phyloP scores from a whole-genome alignment of 768 basidiomycete species.

The Serendipita vermifera region DNA sequence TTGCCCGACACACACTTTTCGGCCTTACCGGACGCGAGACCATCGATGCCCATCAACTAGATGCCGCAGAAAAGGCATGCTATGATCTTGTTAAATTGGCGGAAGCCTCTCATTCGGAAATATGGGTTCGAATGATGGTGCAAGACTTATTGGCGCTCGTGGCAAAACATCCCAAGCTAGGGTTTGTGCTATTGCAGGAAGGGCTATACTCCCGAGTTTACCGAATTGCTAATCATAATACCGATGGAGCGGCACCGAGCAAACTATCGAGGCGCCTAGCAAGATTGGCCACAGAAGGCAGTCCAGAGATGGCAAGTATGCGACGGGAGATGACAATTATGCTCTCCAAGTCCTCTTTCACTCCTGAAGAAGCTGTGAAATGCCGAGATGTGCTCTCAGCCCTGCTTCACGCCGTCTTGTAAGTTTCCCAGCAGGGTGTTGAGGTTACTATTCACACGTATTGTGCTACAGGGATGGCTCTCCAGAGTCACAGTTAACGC shows the following conservation, averaged over 20 bases:
- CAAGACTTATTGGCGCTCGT: constrained; percentile 1
- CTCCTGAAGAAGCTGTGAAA: not conserved
- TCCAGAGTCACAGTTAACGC: not conserved
- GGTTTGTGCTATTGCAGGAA: not conserved
- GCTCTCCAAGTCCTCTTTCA: not conserved
- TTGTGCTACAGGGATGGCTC: not conserved
- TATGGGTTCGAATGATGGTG: constrained; percentile 5
- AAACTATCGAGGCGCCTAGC: not conserved
- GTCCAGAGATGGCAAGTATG: not conserved
- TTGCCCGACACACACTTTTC: not conserved
- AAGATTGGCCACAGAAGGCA: not conserved
- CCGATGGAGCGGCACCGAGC: not conserved
- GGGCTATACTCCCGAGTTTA: not conserved
- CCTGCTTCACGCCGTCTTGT: not conserved
- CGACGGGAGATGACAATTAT: not conserved
- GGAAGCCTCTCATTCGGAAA: not conserved
- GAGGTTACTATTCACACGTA: too few species aligned
- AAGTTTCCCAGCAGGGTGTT: not conserved
- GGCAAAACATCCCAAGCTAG: not conserved
- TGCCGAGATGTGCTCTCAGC: not conserved
- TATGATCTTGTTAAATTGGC: not conserved
- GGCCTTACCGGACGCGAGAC: too few species aligned
- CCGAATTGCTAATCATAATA: not conserved
- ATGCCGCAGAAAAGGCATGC: not conserved
- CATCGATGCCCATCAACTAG: not conserved